Evolutionary conservation across 2,329 filamentous ascomycete species (phyloP).

Genomic region (Aureobasidium namibiae): DNA sequence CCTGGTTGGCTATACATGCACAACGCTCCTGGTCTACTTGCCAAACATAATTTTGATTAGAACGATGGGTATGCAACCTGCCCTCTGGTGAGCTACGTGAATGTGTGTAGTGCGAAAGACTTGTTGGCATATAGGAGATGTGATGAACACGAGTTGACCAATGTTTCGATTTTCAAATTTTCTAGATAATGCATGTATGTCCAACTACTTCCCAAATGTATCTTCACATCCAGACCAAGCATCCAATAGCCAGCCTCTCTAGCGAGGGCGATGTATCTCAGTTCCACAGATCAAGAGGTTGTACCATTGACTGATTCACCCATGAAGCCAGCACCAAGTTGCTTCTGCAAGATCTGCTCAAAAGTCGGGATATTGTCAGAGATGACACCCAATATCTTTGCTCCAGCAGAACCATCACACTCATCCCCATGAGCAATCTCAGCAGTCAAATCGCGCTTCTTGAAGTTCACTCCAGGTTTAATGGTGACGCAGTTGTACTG

Average conservation of each 20-base stretch:
- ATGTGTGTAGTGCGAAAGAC: background rate
- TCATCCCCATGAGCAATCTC: background rate
- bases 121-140: background rate
- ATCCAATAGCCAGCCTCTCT: background rate
- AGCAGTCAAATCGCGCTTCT: background rate
- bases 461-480: slow-evolving; percentile 9
- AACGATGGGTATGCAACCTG: too few relatives aligned
- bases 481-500: slow-evolving; percentile 41
- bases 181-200: background rate
- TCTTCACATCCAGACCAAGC: background rate
- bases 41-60: too few relatives aligned
- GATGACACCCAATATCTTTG: background rate
- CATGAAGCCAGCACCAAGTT: slow-evolving; percentile 6
- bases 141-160: background rate
- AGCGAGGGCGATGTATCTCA: background rate
- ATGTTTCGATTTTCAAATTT: background rate
- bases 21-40: too few relatives aligned
- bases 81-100: background rate
- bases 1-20: too few relatives aligned
- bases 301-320: background rate
- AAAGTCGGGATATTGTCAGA: background rate
- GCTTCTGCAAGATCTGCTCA: background rate
- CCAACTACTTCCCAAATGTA: background rate
- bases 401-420: slow-evolving; percentile 7
- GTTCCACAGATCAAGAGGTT: background rate